Percentiles rank a stretch among this genome's conserved stretches.
Conservation (phyloP, 2,329 filamentous ascomycete species). For the Aaosphaeria pasadenensis region DNA sequence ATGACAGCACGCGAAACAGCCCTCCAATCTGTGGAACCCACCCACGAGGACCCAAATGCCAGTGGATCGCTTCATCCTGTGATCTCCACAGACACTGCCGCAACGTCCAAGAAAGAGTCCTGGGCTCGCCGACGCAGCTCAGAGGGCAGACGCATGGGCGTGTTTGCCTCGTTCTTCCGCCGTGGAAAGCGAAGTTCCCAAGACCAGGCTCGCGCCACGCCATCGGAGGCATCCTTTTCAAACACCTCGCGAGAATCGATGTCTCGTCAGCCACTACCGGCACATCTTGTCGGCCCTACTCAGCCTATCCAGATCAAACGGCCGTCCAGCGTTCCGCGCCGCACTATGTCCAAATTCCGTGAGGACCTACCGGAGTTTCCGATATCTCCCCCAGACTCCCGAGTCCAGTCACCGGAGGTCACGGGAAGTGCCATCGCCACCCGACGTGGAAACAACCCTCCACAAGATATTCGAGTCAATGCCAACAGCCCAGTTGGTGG, state of each 20-base stretch:
- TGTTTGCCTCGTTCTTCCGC: slow-evolving; percentile 62
- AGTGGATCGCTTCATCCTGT: slow-evolving; percentile 33
- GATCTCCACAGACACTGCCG: slow-evolving; percentile 26
- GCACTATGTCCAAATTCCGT: slow-evolving; percentile 85
- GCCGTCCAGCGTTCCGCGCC: slow-evolving; percentile 61
- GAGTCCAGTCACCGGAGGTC: slow-evolving; percentile 73
- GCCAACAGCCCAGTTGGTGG: slow-evolving; percentile 19
- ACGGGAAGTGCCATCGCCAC: slow-evolving; percentile 45
- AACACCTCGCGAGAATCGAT: slow-evolving; percentile 92
- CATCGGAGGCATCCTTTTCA: slow-evolving; percentile 72
- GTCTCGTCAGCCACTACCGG: slow-evolving; percentile 52
- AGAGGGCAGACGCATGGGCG: slow-evolving; percentile 32
- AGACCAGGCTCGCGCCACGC: slow-evolving; percentile 51
- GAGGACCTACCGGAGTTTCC: slow-evolving; percentile 88
- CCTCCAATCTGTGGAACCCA: slow-evolving; percentile 43
- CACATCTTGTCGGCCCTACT: slow-evolving; percentile 44
- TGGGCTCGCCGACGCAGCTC: slow-evolving; percentile 29
- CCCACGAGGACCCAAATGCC: slow-evolving; percentile 21
- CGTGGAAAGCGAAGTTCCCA: slow-evolving; percentile 52
- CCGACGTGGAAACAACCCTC: slow-evolving; percentile 36
- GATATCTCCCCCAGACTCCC: slow-evolving; percentile 79
- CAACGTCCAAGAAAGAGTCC: slow-evolving; percentile 20
- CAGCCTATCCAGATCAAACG: slow-evolving; percentile 42
- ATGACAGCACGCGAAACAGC: slow-evolving; percentile 26
- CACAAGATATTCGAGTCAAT: slow-evolving; percentile 31